Evolutionary conservation across 768 basidiomycete species (phyloP), one percentile per base, ranked within the genome.

Genomic region (Russula emetica): DNA sequence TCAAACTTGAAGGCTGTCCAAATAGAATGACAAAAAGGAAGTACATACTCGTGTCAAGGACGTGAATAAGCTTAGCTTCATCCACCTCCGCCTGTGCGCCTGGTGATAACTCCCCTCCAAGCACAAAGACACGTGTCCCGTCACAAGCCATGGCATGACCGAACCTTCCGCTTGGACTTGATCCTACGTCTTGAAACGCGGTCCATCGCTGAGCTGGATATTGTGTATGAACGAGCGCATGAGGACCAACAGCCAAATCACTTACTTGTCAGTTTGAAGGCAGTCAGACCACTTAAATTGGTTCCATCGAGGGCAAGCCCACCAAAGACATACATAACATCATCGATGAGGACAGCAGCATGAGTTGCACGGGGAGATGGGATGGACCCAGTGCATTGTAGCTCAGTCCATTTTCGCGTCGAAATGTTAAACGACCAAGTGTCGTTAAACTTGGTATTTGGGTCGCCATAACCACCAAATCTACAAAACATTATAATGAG

Each of bases 101-200:
- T 44, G 86, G 78, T 74, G 89, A 87, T 1, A 92, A 91, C 76
- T 98, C 95, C 18, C 96, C 97, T 45, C 97, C 97, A 16, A 99
- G 82, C 5, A 99, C 94, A 69, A 92, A 91, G 5, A 99, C 91
- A 66, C 87, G 84, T 55, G 87, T 83, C 36, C 92, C 93, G 72
- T 90, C 87, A 16, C 92, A 86, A 8, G 95, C 92, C 94, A 99
- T 96, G n/a, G 95, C 92, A 75, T 99, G 97, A 2, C 96, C 97
- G 9, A 92, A 94, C 56, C 97, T 83, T 2, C 93, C 91, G 44
- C 81, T 86, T 0, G 97, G 97, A 18, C 92, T 84, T 18, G 96
- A 95, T 0, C 97, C 97, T 96, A 98, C 98, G 72, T 98, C 96
- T 75, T 97, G 94, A 80, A 98, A 98, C 92, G 94, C 98, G 76